Base-by-base conservation (phyloP, 2,329 filamentous ascomycete genomes). In the Fusarium sp. region DNA sequence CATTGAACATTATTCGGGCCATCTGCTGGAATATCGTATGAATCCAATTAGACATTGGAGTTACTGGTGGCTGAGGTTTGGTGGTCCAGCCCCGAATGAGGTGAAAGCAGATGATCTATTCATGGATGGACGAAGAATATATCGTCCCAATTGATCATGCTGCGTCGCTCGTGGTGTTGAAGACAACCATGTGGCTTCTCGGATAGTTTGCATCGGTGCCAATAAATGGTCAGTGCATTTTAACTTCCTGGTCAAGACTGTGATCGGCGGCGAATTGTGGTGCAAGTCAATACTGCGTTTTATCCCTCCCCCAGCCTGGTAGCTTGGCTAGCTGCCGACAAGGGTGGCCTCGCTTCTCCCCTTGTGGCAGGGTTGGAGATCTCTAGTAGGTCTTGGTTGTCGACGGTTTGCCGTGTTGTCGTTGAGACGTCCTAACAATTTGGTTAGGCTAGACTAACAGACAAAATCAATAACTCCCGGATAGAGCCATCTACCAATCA, bases 211-310 rank as follows among this genome's bases (percentile, higher is more conserved):
- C 42, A 42, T 55, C 49, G 50, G 65, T 63, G 62, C 65, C 65
- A 68, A 54, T 42, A 52, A 43, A 53, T 56, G 63, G 59, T 52
- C 58, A 62, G 45, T 67, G n/a, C n/a, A n/a, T n/a, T n/a, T n/a
- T n/a, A n/a, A n/a, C n/a, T n/a, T n/a, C n/a, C n/a, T n/a, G n/a
- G n/a, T n/a, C n/a, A n/a, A n/a, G n/a, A n/a, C n/a, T n/a, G n/a
- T n/a, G n/a, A n/a, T n/a, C n/a, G n/a, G n/a, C n/a, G n/a, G n/a
- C n/a, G n/a, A n/a, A n/a, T n/a, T n/a, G n/a, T n/a, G n/a, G n/a
- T n/a, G n/a, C n/a, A n/a, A n/a, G n/a, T n/a, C n/a, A n/a, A n/a
- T n/a, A n/a, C n/a, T n/a, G n/a, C n/a, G n/a, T n/a, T n/a, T n/a
- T n/a, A n/a, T n/a, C n/a, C n/a, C n/a, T n/a, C n/a, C n/a, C n/a